Evolutionary conservation across 768 basidiomycete genomes (phyloP), one percentile per base, ranked within the genome.

Genomic region (Chlorophyllum brunneum): DNA sequence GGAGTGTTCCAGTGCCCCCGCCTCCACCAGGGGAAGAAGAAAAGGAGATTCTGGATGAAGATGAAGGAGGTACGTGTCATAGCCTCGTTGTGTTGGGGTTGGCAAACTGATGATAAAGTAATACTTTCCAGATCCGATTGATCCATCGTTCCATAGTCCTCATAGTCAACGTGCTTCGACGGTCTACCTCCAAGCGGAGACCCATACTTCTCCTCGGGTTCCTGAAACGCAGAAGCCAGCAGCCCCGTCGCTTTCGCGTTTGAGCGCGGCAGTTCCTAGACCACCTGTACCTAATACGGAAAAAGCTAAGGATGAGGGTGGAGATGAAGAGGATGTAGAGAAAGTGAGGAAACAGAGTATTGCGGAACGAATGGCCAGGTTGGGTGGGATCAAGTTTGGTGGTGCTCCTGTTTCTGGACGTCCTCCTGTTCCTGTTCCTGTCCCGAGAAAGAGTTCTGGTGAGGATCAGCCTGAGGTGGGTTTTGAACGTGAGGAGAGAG

Each of bases 281-380:
- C 27, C 47, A 27, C 48, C 40, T 4, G 41, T n/a, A 11, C 41
- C 46, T 15, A 10, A 60, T 49, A 22, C 52, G 3, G 38, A n/a
- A n/a, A 56, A 48, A 58, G 54, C 37, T 47, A 55, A 11, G 37
- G 33, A 48, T 16, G 62, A 54, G 30, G 39, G 61, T 6, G 63
- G 61, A 8, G 61, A 61, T 18, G 66, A 72, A 44, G 71, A 74
- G 41, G 76, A 57, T 5, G 61, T 71, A 1, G 80, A 79, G 51
- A 76, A 80, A 20, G 68, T 67, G 2, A 75, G 85, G 42, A 78
- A 84, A 20, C 76, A 75, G 26, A 88, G 88, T 1, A 89, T 97
- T 31, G 92, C 93, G 1, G 92, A 95, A 53, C 79, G 94, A n/a
- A 95, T 97, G 93, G 93, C 93, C 1, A 91, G 84, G 61, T 74